These are phyloP conservation scores for Boletus reticulatus DNA, from an alignment of 768 basidiomycete genomes.

Conservation along the genomic window DNA sequence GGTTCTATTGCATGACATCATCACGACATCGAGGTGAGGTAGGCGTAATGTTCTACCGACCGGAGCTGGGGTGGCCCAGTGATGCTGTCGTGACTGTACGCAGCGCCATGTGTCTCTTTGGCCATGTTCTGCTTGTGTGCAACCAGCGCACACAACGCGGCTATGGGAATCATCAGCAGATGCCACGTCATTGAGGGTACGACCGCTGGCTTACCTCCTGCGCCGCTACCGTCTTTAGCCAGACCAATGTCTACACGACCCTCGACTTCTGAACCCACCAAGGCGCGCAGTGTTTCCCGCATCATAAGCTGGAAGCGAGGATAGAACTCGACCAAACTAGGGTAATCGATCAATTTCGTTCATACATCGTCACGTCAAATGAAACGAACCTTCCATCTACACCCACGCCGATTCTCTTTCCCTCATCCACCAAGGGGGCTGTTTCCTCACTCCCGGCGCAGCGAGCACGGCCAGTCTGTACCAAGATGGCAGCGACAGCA, in stretches of 20 bases:
- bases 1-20: conserved; percentile 6
- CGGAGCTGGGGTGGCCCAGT: conserved; percentile 9
- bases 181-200: neutral
- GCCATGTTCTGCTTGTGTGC: conserved; percentile 25
- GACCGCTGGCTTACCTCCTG: conserved; percentile 71
- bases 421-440: conserved; percentile 29
- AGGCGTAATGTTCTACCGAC: conserved; percentile 10
- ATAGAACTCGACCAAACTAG: conserved; percentile 87
- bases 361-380: neutral
- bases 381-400: conserved; percentile 82
- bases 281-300: conserved; percentile 64
- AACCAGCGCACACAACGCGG: conserved; percentile 79
- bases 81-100: conserved; percentile 4
- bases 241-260: conserved; percentile 80
- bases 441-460: conserved; percentile 37
- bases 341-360: neutral
- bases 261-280: conserved; percentile 84
- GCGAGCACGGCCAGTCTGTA: conserved; percentile 74
- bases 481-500: conserved; percentile 81
- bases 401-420: conserved; percentile 70
- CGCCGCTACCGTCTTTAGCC: conserved; percentile 97
- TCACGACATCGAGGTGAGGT: conserved; percentile 21
- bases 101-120: conserved; percentile 5
- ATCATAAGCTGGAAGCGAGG: conserved; percentile 79
- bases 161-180: conserved; percentile 37